Evolutionary conservation across 768 basidiomycete genomes (phyloP).

Genomic region (Pilatotrama ljubarskyi): DNA sequence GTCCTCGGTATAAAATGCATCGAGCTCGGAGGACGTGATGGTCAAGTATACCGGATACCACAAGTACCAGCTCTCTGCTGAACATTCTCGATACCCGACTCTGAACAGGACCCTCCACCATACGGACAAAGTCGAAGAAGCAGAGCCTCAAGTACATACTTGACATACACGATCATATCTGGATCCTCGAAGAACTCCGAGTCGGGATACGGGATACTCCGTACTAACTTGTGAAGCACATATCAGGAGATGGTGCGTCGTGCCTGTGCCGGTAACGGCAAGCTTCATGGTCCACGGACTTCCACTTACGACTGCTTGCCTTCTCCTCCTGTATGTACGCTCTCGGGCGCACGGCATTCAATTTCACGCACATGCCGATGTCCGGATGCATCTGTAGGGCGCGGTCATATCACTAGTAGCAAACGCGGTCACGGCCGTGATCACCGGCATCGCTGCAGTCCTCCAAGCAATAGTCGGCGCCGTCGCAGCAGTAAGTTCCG

Average conservation of each 20-base stretch:
- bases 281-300: background rate
- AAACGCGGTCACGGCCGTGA: background rate
- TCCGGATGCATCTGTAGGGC: background rate
- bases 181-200: too few relatives aligned
- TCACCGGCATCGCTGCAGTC: slow-evolving; percentile 6
- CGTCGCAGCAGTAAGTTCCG: background rate
- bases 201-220: background rate
- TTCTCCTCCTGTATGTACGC: background rate
- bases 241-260: background rate
- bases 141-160: too few relatives aligned
- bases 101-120: too few relatives aligned
- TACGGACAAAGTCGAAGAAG: too few relatives aligned
- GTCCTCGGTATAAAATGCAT: too few relatives aligned
- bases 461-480: slow-evolving; percentile 4
- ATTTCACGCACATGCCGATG: background rate
- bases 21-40: too few relatives aligned
- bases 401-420: slow-evolving; percentile 5
- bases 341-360: background rate
- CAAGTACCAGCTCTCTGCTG: too few relatives aligned
- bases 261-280: background rate
- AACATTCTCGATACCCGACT: too few relatives aligned
- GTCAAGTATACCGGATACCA: too few relatives aligned
- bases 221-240: background rate
- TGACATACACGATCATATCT: too few relatives aligned
- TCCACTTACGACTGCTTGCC: background rate